These are phyloP conservation scores for Amanita polypyramis DNA, from an alignment of 768 basidiomycete species.

Conservation along the genomic window DNA sequence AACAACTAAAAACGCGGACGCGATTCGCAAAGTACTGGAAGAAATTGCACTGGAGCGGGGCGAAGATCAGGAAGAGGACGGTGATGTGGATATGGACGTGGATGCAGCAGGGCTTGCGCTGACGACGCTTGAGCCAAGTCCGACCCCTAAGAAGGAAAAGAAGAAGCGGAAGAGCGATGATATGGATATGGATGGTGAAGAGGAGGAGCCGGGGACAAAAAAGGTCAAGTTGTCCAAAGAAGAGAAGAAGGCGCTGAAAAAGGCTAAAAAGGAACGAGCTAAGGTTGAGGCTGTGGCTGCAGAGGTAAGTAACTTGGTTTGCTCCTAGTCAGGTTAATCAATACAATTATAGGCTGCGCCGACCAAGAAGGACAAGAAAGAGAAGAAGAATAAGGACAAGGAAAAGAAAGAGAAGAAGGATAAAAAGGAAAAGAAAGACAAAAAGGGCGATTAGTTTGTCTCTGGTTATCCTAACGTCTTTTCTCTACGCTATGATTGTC, in stretches of 20 bases:
- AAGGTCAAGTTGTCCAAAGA: conserved; percentile 75
- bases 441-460: conserved; percentile 12
- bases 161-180: conserved; percentile 59
- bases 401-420: conserved; percentile 41
- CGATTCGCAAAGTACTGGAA: conserved; percentile 84
- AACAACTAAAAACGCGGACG: conserved; percentile 85
- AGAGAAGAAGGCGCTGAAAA: conserved; percentile 80
- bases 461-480: neutral
- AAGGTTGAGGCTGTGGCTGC: conserved; percentile 36
- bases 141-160: conserved; percentile 47
- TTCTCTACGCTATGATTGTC: conserved; percentile 3
- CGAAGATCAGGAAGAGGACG: conserved; percentile 35
- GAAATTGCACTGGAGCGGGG: conserved; percentile 60
- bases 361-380: conserved; percentile 28
- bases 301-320: conserved; percentile 14
- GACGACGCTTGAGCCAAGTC: conserved; percentile 46
- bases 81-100: conserved; percentile 36
- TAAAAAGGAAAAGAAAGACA: conserved; percentile 29
- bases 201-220: conserved; percentile 41
- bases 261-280: conserved; percentile 59
- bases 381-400: conserved; percentile 44
- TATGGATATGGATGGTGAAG: conserved; percentile 51
- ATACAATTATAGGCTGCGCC: conserved; percentile 18
- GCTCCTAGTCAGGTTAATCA: neutral
- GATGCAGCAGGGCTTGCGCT: conserved; percentile 31